phyloP scores from a whole-genome alignment of 768 basidiomycete species.

The Mycena sanguinolenta region DNA sequence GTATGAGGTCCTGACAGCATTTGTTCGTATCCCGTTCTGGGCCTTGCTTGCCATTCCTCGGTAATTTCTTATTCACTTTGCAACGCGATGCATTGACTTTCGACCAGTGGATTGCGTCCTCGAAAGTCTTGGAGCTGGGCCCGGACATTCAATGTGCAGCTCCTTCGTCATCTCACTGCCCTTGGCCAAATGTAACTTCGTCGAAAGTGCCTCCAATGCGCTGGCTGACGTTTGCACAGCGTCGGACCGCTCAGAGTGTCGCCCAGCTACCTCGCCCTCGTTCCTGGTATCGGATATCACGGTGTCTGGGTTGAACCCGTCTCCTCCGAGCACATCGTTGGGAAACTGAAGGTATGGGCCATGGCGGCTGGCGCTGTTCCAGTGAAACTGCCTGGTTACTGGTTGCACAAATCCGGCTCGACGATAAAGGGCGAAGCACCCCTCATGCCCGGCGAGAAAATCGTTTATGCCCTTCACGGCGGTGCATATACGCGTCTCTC shows the following conservation, averaged over 20 bases:
- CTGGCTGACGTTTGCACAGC: slow-evolving; percentile 40
- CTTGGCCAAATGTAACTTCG: slow-evolving; percentile 6
- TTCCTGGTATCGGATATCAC: slow-evolving; percentile 54
- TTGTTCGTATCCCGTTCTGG: slow-evolving; percentile 66
- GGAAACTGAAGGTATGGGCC: slow-evolving; percentile 58
- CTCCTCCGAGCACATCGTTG: slow-evolving; percentile 55
- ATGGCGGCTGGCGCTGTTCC: slow-evolving; percentile 54
- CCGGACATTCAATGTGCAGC: slow-evolving; percentile 53
- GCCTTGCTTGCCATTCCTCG: slow-evolving; percentile 53
- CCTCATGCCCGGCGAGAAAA: slow-evolving; percentile 65
- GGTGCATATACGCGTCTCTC: slow-evolving; percentile 68
- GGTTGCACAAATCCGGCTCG: slow-evolving; percentile 60
- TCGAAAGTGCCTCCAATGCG: not conserved
- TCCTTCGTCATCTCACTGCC: slow-evolving; percentile 46
- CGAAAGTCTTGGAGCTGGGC: slow-evolving; percentile 60
- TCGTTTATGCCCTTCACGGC: slow-evolving; percentile 75
- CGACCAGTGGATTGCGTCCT: slow-evolving; percentile 56
- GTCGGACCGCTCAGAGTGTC: slow-evolving; percentile 48
- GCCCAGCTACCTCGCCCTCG: slow-evolving; percentile 58
- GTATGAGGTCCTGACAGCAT: slow-evolving; percentile 55
- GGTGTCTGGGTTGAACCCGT: slow-evolving; percentile 64
- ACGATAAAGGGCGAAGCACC: slow-evolving; percentile 51
- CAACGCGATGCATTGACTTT: not conserved
- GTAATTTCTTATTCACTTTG: slow-evolving; percentile 38
- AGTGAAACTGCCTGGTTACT: slow-evolving; percentile 68